Base-by-base conservation (phyloP, 2,329 filamentous ascomycete species). In the Madurella mycetomatis region DNA sequence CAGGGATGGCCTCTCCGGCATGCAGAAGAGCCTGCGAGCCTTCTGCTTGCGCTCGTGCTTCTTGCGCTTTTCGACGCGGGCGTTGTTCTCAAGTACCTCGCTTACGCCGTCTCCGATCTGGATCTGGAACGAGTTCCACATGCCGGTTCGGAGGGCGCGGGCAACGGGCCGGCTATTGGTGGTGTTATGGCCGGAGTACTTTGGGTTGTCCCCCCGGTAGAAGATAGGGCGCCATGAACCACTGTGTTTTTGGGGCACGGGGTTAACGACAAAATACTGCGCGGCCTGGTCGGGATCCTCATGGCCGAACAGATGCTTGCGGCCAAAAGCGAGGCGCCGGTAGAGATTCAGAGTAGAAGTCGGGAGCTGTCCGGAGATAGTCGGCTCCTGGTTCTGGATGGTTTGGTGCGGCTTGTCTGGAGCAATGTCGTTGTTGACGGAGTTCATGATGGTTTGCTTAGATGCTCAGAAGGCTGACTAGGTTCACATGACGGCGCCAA, bases 71-170 rank as follows among this genome's bases (percentile, higher is more conserved):
- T 45, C 30, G 7, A 25, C 7, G 25, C 7, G 25, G 25, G 25
- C 25, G 19, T 45, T 5, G 17, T 45, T 45, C 17, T 15, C 42
- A 18, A 19, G 42, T 5, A 45, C 19, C 42, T 45, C 42, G 42
- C 19, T 15, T 18, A 45, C 42, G 42, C 42, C 42, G 42, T 45
- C 42, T 15, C 42, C 42, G 15, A 45, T 45, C 42, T 45, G 45
- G 18, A 37, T 18, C 45, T 47, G 45, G 31, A 47, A 37, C 12
- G 45, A 34, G 45, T 47, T 47, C 45, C 34, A 39, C 18, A 47
- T 32, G n/a, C 45, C 34, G 2, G 45, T 18, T 7, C 45, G 30
- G 30, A 47, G 32, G 45, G 45, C 45, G n/a, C 30, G 45, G 13
- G 11, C 45, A 9, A 34, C 31, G 9, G 34, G 11, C 9, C 31